phyloP scores from a whole-genome alignment of 805 yeast genomes.

The Candida sithepensis region DNA sequence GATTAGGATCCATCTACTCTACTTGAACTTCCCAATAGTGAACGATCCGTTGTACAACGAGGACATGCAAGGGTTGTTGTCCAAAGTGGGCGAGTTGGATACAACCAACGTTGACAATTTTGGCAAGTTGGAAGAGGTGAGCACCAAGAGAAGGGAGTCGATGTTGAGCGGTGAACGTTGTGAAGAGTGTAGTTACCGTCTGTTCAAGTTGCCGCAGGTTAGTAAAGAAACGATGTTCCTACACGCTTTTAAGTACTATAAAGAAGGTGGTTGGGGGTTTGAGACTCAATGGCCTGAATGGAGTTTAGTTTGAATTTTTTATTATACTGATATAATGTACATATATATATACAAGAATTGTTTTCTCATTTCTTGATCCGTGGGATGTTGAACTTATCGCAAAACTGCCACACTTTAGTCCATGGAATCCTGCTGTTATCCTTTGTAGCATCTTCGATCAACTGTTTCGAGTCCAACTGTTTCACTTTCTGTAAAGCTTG shows the following conservation, averaged over 20 bases:
- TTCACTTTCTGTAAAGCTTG: conserved; percentile 17
- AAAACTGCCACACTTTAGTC: conserved; percentile 10
- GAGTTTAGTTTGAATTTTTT: no score
- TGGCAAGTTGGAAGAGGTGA: conserved; percentile 7
- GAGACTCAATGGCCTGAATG: conserved; percentile 46
- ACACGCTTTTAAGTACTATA: conserved; percentile 43
- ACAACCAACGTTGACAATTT: conserved; percentile 7
- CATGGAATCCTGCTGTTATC: conserved; percentile 17
- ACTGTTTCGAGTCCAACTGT: conserved; percentile 1
- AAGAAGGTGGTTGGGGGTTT: conserved; percentile 31
- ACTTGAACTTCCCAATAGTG: conserved; percentile 36
- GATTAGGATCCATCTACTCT: conserved; percentile 51
- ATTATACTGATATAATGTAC: conserved; percentile 3
- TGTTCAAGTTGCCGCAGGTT: conserved; percentile 30
- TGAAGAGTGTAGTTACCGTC: conserved; percentile 30
- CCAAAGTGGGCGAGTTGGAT: conserved; percentile 7
- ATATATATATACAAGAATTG: background rate
- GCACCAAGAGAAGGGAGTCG: conserved; percentile 13
- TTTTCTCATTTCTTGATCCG: conserved; percentile 3
- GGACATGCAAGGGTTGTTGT: conserved; percentile 7
- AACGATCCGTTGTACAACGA: conserved; percentile 33
- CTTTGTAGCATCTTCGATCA: conserved; percentile 6
- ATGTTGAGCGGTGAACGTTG: conserved; percentile 28
- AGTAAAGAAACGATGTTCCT: conserved; percentile 38
- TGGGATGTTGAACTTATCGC: conserved; percentile 8